A percentile compares a stretch with the other conserved stretches of the same genome.
These are phyloP conservation scores for Nannizziopsis barbatae DNA, from an alignment of 2,329 filamentous ascomycete genomes.

Conservation along the genomic window DNA sequence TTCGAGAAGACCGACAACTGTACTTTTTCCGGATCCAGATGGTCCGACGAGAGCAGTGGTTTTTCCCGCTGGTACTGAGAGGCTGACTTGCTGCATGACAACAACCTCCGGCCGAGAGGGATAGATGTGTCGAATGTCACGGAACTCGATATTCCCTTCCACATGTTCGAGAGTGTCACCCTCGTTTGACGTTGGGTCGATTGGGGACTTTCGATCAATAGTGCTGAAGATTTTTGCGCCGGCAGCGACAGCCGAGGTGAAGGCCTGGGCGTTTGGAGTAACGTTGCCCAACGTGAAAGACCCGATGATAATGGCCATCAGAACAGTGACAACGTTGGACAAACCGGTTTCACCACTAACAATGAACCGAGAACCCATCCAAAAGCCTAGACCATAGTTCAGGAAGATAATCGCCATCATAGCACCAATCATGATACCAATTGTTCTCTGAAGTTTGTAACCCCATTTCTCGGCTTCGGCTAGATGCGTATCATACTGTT, in stretches of 20 bases:
- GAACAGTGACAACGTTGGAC: slow-evolving; percentile 65
- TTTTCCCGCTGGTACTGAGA: slow-evolving; percentile 76
- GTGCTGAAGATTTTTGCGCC: slow-evolving; percentile 87
- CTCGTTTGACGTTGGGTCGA: slow-evolving; percentile 61
- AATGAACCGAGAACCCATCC: slow-evolving; percentile 70
- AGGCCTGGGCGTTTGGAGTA: slow-evolving; percentile 74
- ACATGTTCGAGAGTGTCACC: slow-evolving; percentile 65
- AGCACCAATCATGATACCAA: slow-evolving; percentile 67
- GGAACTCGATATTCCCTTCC: slow-evolving; percentile 67
- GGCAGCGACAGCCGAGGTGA: slow-evolving; percentile 70
- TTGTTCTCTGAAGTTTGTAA: slow-evolving; percentile 58
- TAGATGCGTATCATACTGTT: slow-evolving; percentile 70
- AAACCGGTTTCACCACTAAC: slow-evolving; percentile 55
- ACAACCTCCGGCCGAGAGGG: slow-evolving; percentile 82
- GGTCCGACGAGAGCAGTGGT: slow-evolving; percentile 87
- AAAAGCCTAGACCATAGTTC: slow-evolving; percentile 80
- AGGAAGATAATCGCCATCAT: slow-evolving; percentile 79
- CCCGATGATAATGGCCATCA: slow-evolving; percentile 86
- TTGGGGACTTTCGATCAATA: slow-evolving; percentile 75
- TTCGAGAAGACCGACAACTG: slow-evolving; percentile 84
- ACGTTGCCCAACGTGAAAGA: slow-evolving; percentile 85
- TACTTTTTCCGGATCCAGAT: slow-evolving; percentile 89
- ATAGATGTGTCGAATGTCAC: slow-evolving; percentile 82
- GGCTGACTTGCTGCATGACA: slow-evolving; percentile 72
- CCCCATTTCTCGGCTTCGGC: slow-evolving; percentile 63